Evolutionary conservation across 2,329 filamentous ascomycete genomes (phyloP).

Genomic region (Penicillium hordei): DNA sequence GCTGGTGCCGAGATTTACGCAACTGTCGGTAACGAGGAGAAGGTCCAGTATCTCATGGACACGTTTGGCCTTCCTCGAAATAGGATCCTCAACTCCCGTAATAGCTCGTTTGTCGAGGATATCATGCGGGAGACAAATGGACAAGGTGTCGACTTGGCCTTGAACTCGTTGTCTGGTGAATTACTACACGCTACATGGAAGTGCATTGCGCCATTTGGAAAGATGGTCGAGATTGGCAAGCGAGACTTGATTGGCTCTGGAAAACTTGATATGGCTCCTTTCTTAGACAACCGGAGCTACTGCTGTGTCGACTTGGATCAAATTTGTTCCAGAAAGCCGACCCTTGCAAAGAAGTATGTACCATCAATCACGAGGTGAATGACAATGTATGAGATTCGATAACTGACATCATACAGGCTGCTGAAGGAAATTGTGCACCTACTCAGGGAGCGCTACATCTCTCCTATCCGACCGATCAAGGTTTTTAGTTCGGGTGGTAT

Average conservation of each 20-base stretch:
- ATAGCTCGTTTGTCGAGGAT: conserved; percentile 16
- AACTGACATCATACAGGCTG: neutral
- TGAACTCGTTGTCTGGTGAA: conserved; percentile 31
- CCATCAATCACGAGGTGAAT: too few species aligned
- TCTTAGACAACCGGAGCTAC: conserved; percentile 24
- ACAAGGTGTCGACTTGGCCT: conserved; percentile 28
- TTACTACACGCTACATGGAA: conserved; percentile 31
- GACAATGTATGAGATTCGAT: neutral
- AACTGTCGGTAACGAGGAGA: conserved; percentile 26
- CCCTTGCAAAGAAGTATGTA: conserved; percentile 8
- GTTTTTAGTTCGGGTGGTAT: conserved; percentile 30
- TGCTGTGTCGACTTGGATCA: conserved; percentile 26
- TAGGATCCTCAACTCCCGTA: conserved; percentile 27
- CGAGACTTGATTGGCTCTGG: conserved; percentile 24
- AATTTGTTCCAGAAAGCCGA: conserved; percentile 11
- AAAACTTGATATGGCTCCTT: conserved; percentile 26
- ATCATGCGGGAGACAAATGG: conserved; percentile 21
- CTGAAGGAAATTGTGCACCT: conserved; percentile 2
- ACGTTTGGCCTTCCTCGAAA: conserved; percentile 20
- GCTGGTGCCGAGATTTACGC: conserved; percentile 28
- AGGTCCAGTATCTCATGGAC: conserved; percentile 24
- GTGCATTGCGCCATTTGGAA: conserved; percentile 33
- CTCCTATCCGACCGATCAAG: conserved; percentile 23
- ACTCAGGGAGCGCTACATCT: conserved; percentile 10
- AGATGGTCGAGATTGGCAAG: conserved; percentile 32